phyloP scores from a whole-genome alignment of 2,329 filamentous ascomycete species.

The Xylariaceae sp. region DNA sequence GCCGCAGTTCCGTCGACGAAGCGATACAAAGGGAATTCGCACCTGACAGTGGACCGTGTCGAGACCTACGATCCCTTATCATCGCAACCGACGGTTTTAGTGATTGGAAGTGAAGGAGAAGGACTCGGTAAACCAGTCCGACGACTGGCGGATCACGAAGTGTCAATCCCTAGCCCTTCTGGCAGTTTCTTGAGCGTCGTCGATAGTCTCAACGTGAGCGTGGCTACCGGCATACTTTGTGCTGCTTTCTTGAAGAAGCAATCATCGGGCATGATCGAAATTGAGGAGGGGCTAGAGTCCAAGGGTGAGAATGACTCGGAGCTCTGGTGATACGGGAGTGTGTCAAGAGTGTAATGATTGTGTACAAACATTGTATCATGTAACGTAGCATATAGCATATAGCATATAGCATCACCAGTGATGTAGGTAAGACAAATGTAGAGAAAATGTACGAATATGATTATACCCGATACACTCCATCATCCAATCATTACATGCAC shows the following conservation, averaged over 20 bases:
- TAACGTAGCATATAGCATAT: no score
- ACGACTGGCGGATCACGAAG: constrained; percentile 68
- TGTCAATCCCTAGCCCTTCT: constrained; percentile 68
- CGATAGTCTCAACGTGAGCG: constrained; percentile 93
- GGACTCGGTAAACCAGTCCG: constrained; percentile 72
- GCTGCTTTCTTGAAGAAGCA: constrained; percentile 67
- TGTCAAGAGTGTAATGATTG: constrained; percentile 18
- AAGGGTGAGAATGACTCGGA: constrained; percentile 21
- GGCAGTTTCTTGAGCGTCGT: constrained; percentile 61
- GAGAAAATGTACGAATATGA: neutral
- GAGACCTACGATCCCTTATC: constrained; percentile 60
- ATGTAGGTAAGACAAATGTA: neutral
- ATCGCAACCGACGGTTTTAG: constrained; percentile 73
- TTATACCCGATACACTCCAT: constrained; percentile 2
- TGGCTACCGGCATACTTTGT: constrained; percentile 80
- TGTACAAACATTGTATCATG: constrained; percentile 16
- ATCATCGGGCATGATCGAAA: constrained; percentile 28
- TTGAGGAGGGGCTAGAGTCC: constrained; percentile 33
- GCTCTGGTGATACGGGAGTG: constrained; percentile 31
- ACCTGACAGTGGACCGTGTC: constrained; percentile 57
- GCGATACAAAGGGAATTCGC: constrained; percentile 47
- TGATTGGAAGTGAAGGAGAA: constrained; percentile 82
- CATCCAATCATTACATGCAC: no score
- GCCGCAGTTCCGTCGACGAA: constrained; percentile 68
- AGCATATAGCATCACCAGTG: constrained; percentile 6